Conservation (phyloP, 768 basidiomycete genomes). For the Podaxis mareebaensis region DNA sequence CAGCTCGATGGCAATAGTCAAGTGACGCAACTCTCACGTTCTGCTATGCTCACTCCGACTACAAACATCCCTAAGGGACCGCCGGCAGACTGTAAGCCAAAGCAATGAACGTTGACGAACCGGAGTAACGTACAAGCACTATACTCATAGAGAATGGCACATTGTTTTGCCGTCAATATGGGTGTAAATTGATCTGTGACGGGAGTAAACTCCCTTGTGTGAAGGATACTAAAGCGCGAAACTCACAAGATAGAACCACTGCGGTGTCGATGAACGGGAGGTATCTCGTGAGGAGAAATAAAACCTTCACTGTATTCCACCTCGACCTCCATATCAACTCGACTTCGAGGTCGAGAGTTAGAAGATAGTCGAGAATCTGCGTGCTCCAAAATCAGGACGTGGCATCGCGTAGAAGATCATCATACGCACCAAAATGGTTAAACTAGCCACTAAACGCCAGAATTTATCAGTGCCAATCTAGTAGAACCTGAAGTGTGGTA, state of each 20-base stretch:
- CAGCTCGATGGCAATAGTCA: not conserved
- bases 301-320: constrained; percentile 16
- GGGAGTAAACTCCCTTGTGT: not conserved
- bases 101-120: not conserved
- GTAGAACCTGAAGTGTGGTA: not conserved
- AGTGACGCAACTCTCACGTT: constrained; percentile 2
- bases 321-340: constrained; percentile 15
- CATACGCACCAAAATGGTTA: constrained; percentile 12
- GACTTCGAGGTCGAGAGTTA: constrained; percentile 13
- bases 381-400: not conserved
- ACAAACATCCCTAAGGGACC: constrained; percentile 8
- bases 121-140: constrained; percentile 13
- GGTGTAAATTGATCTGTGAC: constrained; percentile 11
- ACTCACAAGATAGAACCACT: constrained; percentile 11
- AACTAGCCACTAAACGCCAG: not conserved
- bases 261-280: constrained; percentile 13
- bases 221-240: not conserved
- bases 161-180: not conserved
- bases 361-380: constrained; percentile 16
- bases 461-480: not conserved
- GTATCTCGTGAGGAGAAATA: constrained; percentile 19
- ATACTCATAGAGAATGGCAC: constrained; percentile 7
- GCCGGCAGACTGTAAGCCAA: too few species aligned
- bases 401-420: not conserved
- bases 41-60: constrained; percentile 10